These are phyloP conservation scores for Phytophthora cajani DNA, from an alignment of 352 stramenopile genomes.

Conservation along the genomic window DNA sequence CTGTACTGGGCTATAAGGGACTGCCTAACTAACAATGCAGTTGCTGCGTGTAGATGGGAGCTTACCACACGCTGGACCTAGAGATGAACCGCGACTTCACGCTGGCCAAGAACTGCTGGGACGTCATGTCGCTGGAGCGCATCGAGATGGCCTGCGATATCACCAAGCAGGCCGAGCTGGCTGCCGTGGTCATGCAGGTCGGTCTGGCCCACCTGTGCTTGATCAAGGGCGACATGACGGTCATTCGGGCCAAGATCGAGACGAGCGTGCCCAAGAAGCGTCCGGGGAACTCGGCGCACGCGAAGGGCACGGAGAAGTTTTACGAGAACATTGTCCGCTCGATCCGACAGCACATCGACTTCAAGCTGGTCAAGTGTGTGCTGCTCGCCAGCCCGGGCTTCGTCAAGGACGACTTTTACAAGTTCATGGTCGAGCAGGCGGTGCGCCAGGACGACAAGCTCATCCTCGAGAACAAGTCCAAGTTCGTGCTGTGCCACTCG, in stretches of 20 bases:
- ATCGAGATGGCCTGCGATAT: slow-evolving; percentile 96
- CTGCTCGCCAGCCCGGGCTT: slow-evolving; percentile 96
- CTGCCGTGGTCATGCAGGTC: slow-evolving; percentile 96
- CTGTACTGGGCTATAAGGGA: background rate
- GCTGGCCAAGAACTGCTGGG: slow-evolving; percentile 97
- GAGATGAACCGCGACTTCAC: slow-evolving; percentile 97
- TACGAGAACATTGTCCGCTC: slow-evolving; percentile 97
- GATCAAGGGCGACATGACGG: slow-evolving; percentile 97
- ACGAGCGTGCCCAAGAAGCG: slow-evolving; percentile 97
- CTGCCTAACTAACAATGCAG: background rate
- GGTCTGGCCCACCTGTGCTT: slow-evolving; percentile 97
- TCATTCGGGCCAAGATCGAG: slow-evolving; percentile 96
- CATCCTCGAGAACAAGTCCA: slow-evolving; percentile 96
- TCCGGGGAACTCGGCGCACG: slow-evolving; percentile 93
- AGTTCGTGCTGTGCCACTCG: slow-evolving; percentile 96
- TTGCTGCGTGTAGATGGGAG: slow-evolving; percentile 81
- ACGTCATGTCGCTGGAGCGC: slow-evolving; percentile 97
- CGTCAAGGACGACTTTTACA: slow-evolving; percentile 98
- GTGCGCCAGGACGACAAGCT: slow-evolving; percentile 94
- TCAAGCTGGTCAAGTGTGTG: slow-evolving; percentile 96
- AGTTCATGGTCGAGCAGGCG: slow-evolving; percentile 94
- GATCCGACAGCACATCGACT: slow-evolving; percentile 96
- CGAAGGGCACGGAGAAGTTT: slow-evolving; percentile 95
- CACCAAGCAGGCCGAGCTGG: slow-evolving; percentile 94
- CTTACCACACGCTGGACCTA: slow-evolving; percentile 97